phyloP scores from a whole-genome alignment of 2,329 filamentous ascomycete species.

The Alternaria infectoria region DNA sequence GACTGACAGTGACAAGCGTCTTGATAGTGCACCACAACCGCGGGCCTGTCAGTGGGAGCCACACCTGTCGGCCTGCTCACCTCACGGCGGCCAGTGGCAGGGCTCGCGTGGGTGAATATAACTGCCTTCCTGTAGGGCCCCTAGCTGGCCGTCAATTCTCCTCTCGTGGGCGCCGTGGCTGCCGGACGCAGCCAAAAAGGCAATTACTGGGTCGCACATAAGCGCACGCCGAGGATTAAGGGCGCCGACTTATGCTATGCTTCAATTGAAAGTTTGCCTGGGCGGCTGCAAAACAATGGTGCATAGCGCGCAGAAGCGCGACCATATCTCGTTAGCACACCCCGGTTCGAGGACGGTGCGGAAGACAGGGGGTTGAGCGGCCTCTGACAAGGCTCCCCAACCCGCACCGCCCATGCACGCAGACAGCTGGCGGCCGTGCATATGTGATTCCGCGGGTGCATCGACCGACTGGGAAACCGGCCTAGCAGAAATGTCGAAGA shows the following conservation, averaged over 20 bases:
- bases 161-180: constrained; percentile 8
- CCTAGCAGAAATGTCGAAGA: constrained; percentile 42
- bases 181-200: constrained; percentile 10
- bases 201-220: constrained; percentile 17
- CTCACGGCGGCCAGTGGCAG: constrained; percentile 15
- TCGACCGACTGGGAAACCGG: constrained; percentile 39
- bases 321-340: constrained; percentile 26
- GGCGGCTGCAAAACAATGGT: constrained; percentile 34
- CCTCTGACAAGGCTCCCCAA: constrained; percentile 36
- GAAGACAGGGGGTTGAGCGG: constrained; percentile 35
- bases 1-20: constrained; percentile 43
- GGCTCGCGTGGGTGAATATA: constrained; percentile 9
- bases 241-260: constrained; percentile 27
- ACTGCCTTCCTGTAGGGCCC: background rate
- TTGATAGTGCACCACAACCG: constrained; percentile 30
- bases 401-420: constrained; percentile 34
- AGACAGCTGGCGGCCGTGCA: constrained; percentile 38
- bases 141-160: background rate
- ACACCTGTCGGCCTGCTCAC: constrained; percentile 34
- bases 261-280: constrained; percentile 30
- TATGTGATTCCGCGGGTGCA: constrained; percentile 42
- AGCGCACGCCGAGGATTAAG: constrained; percentile 24
- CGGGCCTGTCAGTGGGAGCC: constrained; percentile 43
- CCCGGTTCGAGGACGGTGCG: constrained; percentile 34
- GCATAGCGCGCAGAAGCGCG: constrained; percentile 29